Evolutionary conservation across 2,329 filamentous ascomycete genomes (phyloP).

Genomic region (Claviceps monticola): DNA sequence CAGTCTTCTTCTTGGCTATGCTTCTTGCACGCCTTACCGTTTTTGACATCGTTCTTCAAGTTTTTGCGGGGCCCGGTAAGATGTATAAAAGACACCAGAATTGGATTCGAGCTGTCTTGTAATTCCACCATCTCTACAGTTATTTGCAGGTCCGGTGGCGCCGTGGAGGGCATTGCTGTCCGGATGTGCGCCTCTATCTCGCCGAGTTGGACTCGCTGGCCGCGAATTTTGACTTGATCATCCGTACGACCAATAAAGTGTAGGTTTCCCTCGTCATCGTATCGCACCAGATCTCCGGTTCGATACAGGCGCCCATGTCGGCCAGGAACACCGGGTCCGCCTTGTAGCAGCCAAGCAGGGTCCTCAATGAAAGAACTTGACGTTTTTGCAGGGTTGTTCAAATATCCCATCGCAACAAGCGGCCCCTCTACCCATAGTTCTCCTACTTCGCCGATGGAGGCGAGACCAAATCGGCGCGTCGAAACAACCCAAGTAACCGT

Average conservation of each 20-base stretch:
- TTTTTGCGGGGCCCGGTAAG: too few relatives aligned
- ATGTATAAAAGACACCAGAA: too few relatives aligned
- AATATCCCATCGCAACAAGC: background rate
- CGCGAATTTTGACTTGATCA: conserved; percentile 13
- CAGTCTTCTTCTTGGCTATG: too few relatives aligned
- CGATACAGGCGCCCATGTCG: conserved; percentile 7
- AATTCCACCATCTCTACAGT: background rate
- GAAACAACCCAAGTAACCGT: background rate
- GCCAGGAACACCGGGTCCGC: background rate
- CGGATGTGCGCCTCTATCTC: conserved; percentile 7
- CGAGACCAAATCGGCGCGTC: background rate
- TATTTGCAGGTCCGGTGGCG: background rate
- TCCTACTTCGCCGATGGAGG: background rate
- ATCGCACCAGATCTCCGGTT: conserved; percentile 12
- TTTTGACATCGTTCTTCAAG: too few relatives aligned
- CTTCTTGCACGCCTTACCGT: too few relatives aligned
- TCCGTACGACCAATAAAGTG: conserved; percentile 14
- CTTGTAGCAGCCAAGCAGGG: background rate
- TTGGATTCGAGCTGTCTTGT: too few relatives aligned
- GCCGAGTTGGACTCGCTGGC: conserved; percentile 13
- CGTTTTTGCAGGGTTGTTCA: background rate
- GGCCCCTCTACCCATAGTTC: conserved; percentile 3
- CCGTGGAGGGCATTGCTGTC: background rate
- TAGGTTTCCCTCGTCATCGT: conserved; percentile 8
- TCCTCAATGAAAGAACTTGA: background rate